phyloP scores from a whole-genome alignment of 73 alveolate species.

The Tetrahymena malaccensis region DNA sequence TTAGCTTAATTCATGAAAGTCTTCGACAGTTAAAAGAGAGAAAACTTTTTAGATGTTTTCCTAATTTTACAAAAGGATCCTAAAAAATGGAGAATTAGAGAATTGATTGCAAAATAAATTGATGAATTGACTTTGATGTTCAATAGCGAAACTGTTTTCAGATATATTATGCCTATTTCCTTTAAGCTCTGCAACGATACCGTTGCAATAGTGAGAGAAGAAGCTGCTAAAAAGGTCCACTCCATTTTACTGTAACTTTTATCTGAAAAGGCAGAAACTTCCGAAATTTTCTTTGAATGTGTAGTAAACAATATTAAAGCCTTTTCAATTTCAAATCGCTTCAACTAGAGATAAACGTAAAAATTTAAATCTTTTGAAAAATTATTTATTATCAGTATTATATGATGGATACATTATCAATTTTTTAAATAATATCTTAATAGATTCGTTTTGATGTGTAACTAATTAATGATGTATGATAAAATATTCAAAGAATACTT shows the following conservation, averaged over 20 bases:
- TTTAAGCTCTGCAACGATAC: conserved; percentile 35
- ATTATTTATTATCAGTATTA: no score
- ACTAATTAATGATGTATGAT: background rate
- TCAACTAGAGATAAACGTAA: conserved; percentile 25
- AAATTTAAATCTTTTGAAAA: background rate
- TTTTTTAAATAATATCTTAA: background rate
- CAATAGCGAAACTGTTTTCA: conserved; percentile 11
- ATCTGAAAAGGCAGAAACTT: background rate
- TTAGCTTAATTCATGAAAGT: conserved; percentile 25
- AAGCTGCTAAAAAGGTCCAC: conserved; percentile 33
- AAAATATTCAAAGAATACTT: background rate
- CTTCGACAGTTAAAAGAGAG: conserved; percentile 28
- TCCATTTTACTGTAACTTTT: conserved; percentile 2
- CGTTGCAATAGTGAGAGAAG: conserved; percentile 26
- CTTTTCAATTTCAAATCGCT: conserved; percentile 23
- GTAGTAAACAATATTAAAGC: conserved; percentile 13
- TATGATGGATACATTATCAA: background rate
- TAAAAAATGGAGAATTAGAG: conserved; percentile 40
- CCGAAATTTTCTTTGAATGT: conserved; percentile 8
- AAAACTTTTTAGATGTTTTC: conserved; percentile 31
- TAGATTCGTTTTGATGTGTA: background rate
- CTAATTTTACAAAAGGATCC: conserved; percentile 20
- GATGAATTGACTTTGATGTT: conserved; percentile 7
- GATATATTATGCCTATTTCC: conserved; percentile 33
- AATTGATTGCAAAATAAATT: conserved; percentile 30